Base-by-base conservation (phyloP, 345 rosid genomes). In the Eucalyptus erythrocorys region DNA sequence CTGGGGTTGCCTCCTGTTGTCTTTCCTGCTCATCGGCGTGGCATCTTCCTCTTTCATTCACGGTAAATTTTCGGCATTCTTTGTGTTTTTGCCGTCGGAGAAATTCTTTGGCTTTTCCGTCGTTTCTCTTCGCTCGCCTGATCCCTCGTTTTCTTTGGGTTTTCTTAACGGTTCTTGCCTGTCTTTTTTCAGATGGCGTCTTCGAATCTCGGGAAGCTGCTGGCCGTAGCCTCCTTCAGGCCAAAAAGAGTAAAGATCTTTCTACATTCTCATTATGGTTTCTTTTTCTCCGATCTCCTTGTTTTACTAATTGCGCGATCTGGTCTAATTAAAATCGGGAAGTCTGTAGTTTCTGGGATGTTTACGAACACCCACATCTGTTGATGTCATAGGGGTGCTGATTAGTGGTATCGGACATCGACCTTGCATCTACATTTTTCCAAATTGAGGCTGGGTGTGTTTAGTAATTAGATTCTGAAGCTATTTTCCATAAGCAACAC, bases 141-240 rank as follows among this genome's bases (percentile, higher is more conserved):
- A 11, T 71, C 11, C 42, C 49, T 48, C 51, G 13, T 59, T 55
- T 22, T 7, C 42, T 1, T 68, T 48, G 55, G 30, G 32, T 15
- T 64, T 57, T 48, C 40, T 59, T n/a, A 40, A 32, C n/a, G 59
- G 21, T 47, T 57, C 45, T 26, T 43, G 89, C 84, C 16, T 82
- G 45, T 40, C 13, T 84, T 84, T 80, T 79, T 87, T 92, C 93
- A 96, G 99, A 93, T 92, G 91, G 92, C 90, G 88, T 89, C 85
- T 89, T 94, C 79, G 90, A 89, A 85, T 79, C 91, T 37, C 92
- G 90, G 81, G 92, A 88, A 90, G 51, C 88, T 48, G 71, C 92
- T 37, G 92, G 94, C 89, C 96, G 98, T 88, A 85, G 90, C 91
- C 99, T 96, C 87, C 98, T 96, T 86, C 99, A 96, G 91, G 92